These are phyloP conservation scores for Odonthalia washingtoniensis DNA, from an alignment of 31 red algal species.

Conservation along the genomic window DNA sequence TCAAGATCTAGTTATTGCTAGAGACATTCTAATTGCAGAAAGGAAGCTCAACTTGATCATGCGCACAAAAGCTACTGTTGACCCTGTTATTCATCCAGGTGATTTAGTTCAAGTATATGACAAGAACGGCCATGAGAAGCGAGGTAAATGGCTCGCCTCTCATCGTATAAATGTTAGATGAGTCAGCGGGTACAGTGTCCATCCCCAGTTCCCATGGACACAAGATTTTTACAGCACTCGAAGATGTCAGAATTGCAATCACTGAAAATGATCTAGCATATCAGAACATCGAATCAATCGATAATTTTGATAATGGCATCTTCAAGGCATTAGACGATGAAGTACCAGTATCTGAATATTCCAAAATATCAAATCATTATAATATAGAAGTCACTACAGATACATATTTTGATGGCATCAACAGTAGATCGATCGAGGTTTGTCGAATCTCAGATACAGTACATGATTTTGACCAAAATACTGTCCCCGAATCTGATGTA, in stretches of 20 bases:
- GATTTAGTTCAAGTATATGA: neutral
- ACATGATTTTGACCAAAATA: too few species aligned
- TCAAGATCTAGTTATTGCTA: neutral
- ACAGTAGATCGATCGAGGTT: too few species aligned
- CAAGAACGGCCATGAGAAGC: neutral
- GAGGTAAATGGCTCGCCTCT: neutral
- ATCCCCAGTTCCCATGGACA: neutral
- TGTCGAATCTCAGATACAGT: too few species aligned
- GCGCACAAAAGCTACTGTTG: too few species aligned
- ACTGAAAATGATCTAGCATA: neutral
- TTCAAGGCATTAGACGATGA: slow-evolving; percentile 3
- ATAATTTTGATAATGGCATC: slow-evolving; percentile 3
- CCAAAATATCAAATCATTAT: too few species aligned
- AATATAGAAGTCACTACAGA: too few species aligned
- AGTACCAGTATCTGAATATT: too few species aligned
- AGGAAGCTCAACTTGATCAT: slow-evolving; percentile 2
- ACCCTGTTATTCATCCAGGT: neutral
- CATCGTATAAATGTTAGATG: neutral
- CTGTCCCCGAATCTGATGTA: too few species aligned
- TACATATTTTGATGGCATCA: too few species aligned
- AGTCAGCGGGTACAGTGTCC: neutral
- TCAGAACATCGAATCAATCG: neutral
- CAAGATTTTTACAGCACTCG: too few species aligned
- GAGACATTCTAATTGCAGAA: neutral
- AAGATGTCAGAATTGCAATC: neutral